phyloP scores from a whole-genome alignment of 257 asterid species.

The Lithospermum erythrorhizon region DNA sequence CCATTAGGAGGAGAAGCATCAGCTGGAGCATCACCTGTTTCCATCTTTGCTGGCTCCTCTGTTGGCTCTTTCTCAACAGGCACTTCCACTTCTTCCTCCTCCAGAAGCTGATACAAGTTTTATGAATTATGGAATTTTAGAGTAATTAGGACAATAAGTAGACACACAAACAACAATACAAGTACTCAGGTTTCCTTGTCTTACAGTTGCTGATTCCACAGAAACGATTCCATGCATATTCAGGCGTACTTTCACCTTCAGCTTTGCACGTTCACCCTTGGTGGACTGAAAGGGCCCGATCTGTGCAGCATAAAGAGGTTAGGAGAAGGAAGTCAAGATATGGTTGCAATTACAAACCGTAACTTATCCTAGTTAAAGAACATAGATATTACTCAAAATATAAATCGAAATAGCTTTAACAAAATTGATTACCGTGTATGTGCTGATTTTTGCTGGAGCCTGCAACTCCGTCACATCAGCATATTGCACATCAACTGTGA shows the following conservation, averaged over 20 bases:
- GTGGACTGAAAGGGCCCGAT: constrained; percentile 77
- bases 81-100: constrained; percentile 79
- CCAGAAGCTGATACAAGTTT: constrained; percentile 53
- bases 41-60: constrained; percentile 75
- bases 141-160: not conserved
- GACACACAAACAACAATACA: not conserved
- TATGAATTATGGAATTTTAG: not conserved
- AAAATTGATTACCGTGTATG: constrained; percentile 52
- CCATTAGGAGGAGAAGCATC: constrained; percentile 32
- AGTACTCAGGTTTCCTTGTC: constrained; percentile 7
- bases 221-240: constrained; percentile 82
- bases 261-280: constrained; percentile 52
- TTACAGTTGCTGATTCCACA: constrained; percentile 73
- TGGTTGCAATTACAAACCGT: not conserved
- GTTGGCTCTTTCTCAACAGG: constrained; percentile 48
- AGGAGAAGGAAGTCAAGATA: no score
- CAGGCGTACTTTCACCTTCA: constrained; percentile 74
- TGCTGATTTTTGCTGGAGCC: constrained; percentile 68
- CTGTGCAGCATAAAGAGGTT: constrained; percentile 19
- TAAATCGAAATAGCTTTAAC: not conserved
- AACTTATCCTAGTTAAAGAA: not conserved
- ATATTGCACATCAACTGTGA: constrained; percentile 58
- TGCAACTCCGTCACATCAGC: constrained; percentile 69
- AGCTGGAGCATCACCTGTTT: constrained; percentile 50
- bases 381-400: not conserved